Evolutionary conservation across 78 protist genomes (phyloP), one percentile per base, ranked within the genome.

Genomic region (Anaeramoeba flamelloides): DNA sequence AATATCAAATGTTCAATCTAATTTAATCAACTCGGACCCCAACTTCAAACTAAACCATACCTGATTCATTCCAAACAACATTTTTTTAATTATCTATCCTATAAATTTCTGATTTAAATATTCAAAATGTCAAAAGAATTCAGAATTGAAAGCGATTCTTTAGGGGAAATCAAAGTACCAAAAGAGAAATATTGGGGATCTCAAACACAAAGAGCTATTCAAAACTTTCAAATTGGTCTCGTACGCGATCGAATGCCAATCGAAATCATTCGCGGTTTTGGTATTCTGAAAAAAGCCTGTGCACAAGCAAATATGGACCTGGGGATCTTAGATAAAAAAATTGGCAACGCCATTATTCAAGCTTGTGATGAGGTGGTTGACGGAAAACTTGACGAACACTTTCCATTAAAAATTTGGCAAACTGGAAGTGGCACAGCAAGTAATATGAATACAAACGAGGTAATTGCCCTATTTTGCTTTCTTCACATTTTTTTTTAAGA

Each of bases 351-450:
- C 41, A 92, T 92, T 77, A 79, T 41, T 32, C 79, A n/a, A 36
- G 40, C 74, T 1, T 2, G 30, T 3, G 87, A 3, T 2, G 86
- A 84, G 33, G 30, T 83, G 2, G 75, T 75, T 2, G 33, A 12
- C 3, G 92, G 94, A 30, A 81, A 86, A 79, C 83, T 86, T 1
- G 91, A 92, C 34, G 92, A 81, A 32, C 93, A 94, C 79, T 94
- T 94, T 74, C 98, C 98, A 39, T 86, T 94, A 40, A 88, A 80
- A 17, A 83, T 94, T 31, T 94, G 87, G 88, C 96, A 94, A 79
- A 92, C 95, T 64, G 95, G 95, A n/a, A 81, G 88, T 1, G 98
- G 98, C 64, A 94, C 98, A 1, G 95, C 91, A 81, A 86, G 90
- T 38, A 94, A 94, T 89, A 94, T 94, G 98, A 94, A 94, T 87